Conservation (phyloP, 768 basidiomycete species). For the Collybiopsis luxurians region DNA sequence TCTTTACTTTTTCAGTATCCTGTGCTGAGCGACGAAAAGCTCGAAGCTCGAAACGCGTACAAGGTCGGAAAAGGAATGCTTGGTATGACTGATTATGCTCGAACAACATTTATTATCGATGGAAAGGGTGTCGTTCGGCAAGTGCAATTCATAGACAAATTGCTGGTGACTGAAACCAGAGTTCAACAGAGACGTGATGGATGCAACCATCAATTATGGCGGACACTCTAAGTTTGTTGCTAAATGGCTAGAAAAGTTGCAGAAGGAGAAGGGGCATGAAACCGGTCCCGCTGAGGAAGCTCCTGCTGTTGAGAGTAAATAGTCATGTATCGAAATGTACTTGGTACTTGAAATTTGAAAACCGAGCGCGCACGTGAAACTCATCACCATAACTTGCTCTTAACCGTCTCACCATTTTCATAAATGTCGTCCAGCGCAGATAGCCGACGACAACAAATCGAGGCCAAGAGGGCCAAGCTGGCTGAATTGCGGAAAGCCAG, state of each 20-base stretch:
- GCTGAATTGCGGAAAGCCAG: constrained; percentile 80
- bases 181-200: constrained; percentile 50
- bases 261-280: constrained; percentile 30
- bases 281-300: background rate
- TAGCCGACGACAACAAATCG: constrained; percentile 81
- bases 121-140: constrained; percentile 65
- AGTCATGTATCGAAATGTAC: too few species aligned
- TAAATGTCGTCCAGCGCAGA: constrained; percentile 49
- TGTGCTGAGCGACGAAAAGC: constrained; percentile 69
- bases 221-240: constrained; percentile 72
- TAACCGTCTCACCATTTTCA: too few species aligned
- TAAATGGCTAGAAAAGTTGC: constrained; percentile 58
- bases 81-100: constrained; percentile 53
- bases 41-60: constrained; percentile 61
- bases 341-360: too few species aligned
- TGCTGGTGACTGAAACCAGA: background rate
- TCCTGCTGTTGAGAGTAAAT: background rate
- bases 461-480: constrained; percentile 86
- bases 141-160: constrained; percentile 13
- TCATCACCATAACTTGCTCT: background rate
- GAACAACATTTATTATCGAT: constrained; percentile 79
- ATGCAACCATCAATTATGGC: constrained; percentile 57
- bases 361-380: background rate
- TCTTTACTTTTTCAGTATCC: constrained; percentile 52
- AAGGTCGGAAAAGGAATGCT: constrained; percentile 64